phyloP scores from a whole-genome alignment of 2,329 filamentous ascomycete species.

The Trichoderma koningiopsis region DNA sequence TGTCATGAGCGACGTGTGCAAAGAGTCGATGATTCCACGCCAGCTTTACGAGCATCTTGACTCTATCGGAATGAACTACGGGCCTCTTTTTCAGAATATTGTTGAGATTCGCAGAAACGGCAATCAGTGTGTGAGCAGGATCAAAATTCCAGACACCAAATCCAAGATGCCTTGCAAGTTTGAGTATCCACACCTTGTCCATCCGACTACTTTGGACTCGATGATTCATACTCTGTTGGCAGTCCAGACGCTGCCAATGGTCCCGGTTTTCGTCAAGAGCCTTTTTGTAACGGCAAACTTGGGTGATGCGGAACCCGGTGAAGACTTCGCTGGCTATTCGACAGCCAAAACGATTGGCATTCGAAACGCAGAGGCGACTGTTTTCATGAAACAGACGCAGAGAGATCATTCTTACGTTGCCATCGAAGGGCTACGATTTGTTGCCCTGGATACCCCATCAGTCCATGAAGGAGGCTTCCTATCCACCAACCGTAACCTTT shows the following conservation, averaged over 20 bases:
- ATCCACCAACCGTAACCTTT: constrained; percentile 52
- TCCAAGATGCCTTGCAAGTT: constrained; percentile 55
- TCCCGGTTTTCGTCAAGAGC: constrained; percentile 50
- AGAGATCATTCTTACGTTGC: constrained; percentile 43
- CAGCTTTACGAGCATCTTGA: constrained; percentile 56
- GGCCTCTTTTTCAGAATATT: constrained; percentile 53
- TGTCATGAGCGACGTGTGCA: constrained; percentile 35
- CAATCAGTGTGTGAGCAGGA: constrained; percentile 40
- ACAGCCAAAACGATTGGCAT: constrained; percentile 41
- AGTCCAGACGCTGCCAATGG: constrained; percentile 50
- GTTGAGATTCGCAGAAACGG: constrained; percentile 38
- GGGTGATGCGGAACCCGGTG: constrained; percentile 35
- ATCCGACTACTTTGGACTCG: constrained; percentile 59
- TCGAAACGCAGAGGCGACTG: constrained; percentile 45
- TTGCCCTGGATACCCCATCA: constrained; percentile 37
- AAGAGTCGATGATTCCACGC: constrained; percentile 42
- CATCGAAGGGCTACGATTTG: constrained; percentile 50
- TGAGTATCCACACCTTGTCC: constrained; percentile 58
- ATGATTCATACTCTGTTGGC: constrained; percentile 57
- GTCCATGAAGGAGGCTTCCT: constrained; percentile 43
- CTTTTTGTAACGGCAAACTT: constrained; percentile 49
- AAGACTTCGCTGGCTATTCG: constrained; percentile 47
- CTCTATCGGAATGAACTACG: constrained; percentile 55
- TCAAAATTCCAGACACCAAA: constrained; percentile 53
- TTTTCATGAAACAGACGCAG: constrained; percentile 46